Evolutionary conservation across 768 basidiomycete species (phyloP), one percentile per base, ranked within the genome.

Genomic region (Russula emetica): DNA sequence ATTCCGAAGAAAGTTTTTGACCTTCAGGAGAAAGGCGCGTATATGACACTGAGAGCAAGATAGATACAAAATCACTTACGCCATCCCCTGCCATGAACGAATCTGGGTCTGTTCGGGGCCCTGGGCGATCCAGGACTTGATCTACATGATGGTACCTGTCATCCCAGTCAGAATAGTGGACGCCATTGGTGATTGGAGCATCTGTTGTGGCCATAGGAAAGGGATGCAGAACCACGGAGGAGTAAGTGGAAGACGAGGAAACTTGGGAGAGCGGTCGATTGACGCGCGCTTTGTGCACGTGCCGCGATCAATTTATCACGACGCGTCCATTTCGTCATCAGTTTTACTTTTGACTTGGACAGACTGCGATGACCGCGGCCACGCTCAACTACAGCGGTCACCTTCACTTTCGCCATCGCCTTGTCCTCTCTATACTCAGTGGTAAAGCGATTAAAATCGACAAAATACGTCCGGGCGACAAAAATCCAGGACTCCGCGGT

Each of bases 401-500:
- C 73, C 82, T 87, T 59, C 82, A 90, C 76, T 78, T 99, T 34
- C 82, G 96, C 22, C 85, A 88, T 66, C 87, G 95, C 32, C 78
- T 98, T 5, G 88, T 94, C 0, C 80, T 98, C n/a, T 91, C 92
- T 0, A 81, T 98, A 22, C 80, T 98, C 42, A 94, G 92, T 55
- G 93, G 95, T 57, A 91, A 89, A 70, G 78, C 87, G 47, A 83
- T 96, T 4, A 82, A 85, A 61, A 89, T 98, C 45, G 87, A 94
- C 71, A 87, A 85, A 68, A 97, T 99, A 63, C 86, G 97, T 30
- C 78, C 91, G 0, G 86, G 93, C 36, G 94, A 98, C 76, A 94
- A 94, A 70, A 90, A 98, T 73, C 95, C 96, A 28, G 97, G 97
- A 73, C 76, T 99, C n/a, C 78, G 86, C 82, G 93, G 92, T 93